These are phyloP conservation scores for Sphaceloma murrayae DNA, from an alignment of 2,329 filamentous ascomycete species.

Conservation along the genomic window DNA sequence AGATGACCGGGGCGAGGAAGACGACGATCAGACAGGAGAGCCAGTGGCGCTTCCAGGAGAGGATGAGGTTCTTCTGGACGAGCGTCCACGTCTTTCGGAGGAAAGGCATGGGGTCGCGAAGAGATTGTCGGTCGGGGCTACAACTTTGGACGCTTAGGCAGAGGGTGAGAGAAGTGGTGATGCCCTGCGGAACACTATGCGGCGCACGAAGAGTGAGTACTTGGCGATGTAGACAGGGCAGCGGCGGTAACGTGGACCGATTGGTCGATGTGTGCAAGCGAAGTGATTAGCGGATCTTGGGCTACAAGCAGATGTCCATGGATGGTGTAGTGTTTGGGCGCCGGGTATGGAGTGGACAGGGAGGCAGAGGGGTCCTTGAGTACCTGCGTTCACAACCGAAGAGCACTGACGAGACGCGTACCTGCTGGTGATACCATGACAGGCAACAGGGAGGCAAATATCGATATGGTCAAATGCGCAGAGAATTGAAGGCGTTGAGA, in stretches of 20 bases:
- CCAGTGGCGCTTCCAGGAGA: conserved; percentile 45
- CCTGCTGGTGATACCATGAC: too few species aligned
- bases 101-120: conserved; percentile 29
- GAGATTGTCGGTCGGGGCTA: conserved; percentile 7
- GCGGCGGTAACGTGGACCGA: not conserved
- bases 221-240: not conserved
- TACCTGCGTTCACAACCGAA: too few species aligned
- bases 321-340: too few species aligned
- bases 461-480: too few species aligned
- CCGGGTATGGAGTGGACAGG: too few species aligned
- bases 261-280: not conserved
- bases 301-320: too few species aligned
- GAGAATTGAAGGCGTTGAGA: too few species aligned
- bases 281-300: not conserved
- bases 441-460: too few species aligned
- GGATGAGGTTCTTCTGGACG: conserved; percentile 47
- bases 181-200: conserved; percentile 5
- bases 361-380: too few species aligned
- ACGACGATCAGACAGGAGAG: conserved; percentile 47
- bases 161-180: conserved; percentile 3
- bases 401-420: too few species aligned
- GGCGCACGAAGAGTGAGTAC: not conserved
- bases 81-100: conserved; percentile 47
- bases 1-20: conserved; percentile 48
- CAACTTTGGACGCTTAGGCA: not conserved